phyloP scores from a whole-genome alignment of 805 yeast species.

The Wickerhamiella allomyrinae region DNA sequence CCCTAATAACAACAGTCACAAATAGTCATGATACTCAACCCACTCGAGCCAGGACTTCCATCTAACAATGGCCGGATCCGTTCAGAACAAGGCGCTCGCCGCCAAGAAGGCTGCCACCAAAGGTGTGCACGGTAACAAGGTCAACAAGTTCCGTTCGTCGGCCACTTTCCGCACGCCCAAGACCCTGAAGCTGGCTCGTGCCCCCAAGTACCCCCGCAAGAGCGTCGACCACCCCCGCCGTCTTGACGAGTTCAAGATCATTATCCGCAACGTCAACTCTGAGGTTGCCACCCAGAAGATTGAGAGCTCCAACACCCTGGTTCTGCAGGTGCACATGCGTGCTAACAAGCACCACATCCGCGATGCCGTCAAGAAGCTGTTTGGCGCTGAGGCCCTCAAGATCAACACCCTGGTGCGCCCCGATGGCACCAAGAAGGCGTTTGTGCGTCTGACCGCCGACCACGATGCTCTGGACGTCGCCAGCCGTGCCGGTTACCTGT shows the following conservation, averaged over 20 bases:
- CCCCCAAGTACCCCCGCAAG: constrained; percentile 91
- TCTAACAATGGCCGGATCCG: constrained; percentile 19
- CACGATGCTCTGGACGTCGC: constrained; percentile 99
- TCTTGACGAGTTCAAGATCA: constrained; percentile 88
- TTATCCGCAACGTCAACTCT: constrained; percentile 88
- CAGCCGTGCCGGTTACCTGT: constrained; percentile 98
- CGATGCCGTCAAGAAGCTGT: constrained; percentile 94
- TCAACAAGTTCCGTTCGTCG: constrained; percentile 83
- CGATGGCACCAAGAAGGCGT: constrained; percentile 99
- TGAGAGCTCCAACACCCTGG: constrained; percentile 98
- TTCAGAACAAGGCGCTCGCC: constrained; percentile 68
- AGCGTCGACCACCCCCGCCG: constrained; percentile 96
- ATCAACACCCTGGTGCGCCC: constrained; percentile 97
- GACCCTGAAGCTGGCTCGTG: constrained; percentile 85
- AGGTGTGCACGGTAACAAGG: constrained; percentile 88
- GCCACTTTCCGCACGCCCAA: constrained; percentile 96
- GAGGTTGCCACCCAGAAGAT: constrained; percentile 99
- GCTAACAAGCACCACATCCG: constrained; percentile 98
- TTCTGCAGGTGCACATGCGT: constrained; percentile 93
- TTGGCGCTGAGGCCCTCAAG: constrained; percentile 86
- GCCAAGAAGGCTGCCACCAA: constrained; percentile 98
- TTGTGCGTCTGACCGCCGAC: constrained; percentile 97
- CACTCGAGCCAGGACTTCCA: neutral
- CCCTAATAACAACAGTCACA: neutral
- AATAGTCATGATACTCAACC: neutral